A percentile compares a stretch with the other conserved stretches of the same genome.
These are phyloP conservation scores for Rhytidiadelphus loreus DNA, from an alignment of 225 moss, liverwort and hornwort species.

Conservation along the genomic window DNA sequence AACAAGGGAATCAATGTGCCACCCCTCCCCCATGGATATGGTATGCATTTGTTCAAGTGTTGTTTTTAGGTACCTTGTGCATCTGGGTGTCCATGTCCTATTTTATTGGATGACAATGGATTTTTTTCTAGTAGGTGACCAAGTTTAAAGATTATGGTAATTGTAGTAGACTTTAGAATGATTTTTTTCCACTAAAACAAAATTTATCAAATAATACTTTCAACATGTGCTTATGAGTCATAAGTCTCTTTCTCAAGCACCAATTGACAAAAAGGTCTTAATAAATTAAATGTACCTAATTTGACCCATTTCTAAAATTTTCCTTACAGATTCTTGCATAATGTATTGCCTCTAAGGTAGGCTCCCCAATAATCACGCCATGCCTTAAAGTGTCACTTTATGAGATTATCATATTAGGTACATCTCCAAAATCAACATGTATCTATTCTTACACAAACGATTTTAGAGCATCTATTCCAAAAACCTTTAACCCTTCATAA, in stretches of 20 bases:
- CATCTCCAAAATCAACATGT: neutral
- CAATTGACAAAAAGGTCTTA: neutral
- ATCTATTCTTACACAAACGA: fast-evolving
- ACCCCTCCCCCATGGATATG: too few species aligned
- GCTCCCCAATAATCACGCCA: fast-evolving
- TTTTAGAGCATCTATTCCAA: neutral
- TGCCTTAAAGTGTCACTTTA: neutral
- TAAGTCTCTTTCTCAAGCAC: neutral
- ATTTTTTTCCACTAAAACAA: neutral
- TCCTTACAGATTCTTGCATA: neutral
- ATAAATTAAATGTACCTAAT: neutral
- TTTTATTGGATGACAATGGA: too few species aligned
- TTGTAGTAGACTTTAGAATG: neutral
- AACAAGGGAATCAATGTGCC: too few species aligned
- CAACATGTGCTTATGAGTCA: neutral
- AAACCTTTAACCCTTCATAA: neutral
- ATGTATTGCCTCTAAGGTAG: neutral
- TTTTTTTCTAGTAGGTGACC: too few species aligned
- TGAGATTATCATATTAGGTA: neutral
- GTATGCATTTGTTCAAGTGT: too few species aligned
- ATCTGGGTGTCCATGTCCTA: too few species aligned
- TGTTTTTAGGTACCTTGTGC: too few species aligned
- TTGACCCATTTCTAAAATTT: fast-evolving
- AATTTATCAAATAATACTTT: neutral
- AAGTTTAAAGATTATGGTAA: neutral